Evolutionary conservation across 768 basidiomycete genomes (phyloP).

Genomic region (Clitopilus hobsonii): DNA sequence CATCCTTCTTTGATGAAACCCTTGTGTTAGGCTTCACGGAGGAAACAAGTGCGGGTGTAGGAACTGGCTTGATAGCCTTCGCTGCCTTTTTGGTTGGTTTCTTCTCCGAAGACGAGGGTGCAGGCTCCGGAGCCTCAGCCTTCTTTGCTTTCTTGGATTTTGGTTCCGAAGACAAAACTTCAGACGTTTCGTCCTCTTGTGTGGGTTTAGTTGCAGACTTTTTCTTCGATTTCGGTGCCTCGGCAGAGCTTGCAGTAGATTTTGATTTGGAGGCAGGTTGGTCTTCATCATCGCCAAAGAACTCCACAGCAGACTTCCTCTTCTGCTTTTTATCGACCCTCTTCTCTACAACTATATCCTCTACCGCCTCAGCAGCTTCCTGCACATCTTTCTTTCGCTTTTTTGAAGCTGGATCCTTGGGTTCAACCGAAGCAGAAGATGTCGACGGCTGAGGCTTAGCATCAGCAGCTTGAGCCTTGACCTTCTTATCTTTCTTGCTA

Average conservation of each 20-base stretch:
- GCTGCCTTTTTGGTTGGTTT: background rate
- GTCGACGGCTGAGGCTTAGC: slow-evolving; percentile 6
- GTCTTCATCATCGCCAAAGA: background rate
- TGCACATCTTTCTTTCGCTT: slow-evolving; percentile 9
- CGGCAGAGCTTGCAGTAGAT: slow-evolving; percentile 1
- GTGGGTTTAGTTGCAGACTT: slow-evolving; percentile 3
- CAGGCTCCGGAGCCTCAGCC: background rate
- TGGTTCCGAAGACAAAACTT: slow-evolving; percentile 4
- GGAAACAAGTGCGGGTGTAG: slow-evolving; percentile 3
- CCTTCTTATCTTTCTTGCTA: slow-evolving; percentile 18
- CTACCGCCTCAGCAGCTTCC: slow-evolving; percentile 8
- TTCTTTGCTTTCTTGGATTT: background rate
- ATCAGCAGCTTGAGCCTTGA: slow-evolving; percentile 17
- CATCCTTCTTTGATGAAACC: slow-evolving; percentile 4
- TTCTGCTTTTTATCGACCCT: slow-evolving; percentile 1
- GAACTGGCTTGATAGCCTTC: background rate
- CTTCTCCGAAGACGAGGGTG: background rate
- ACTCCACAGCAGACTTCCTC: background rate
- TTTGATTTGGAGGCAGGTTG: slow-evolving; percentile 10
- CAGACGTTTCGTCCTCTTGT: background rate
- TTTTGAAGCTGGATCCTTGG: slow-evolving; percentile 9
- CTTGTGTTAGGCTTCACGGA: slow-evolving; percentile 12
- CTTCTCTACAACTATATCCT: slow-evolving; percentile 8
- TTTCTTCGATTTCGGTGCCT: slow-evolving; percentile 10
- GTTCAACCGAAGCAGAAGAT: slow-evolving; percentile 19